Evolutionary conservation across 2,329 filamentous ascomycete species (phyloP).

Genomic region (Penicillium sclerotigenum): DNA sequence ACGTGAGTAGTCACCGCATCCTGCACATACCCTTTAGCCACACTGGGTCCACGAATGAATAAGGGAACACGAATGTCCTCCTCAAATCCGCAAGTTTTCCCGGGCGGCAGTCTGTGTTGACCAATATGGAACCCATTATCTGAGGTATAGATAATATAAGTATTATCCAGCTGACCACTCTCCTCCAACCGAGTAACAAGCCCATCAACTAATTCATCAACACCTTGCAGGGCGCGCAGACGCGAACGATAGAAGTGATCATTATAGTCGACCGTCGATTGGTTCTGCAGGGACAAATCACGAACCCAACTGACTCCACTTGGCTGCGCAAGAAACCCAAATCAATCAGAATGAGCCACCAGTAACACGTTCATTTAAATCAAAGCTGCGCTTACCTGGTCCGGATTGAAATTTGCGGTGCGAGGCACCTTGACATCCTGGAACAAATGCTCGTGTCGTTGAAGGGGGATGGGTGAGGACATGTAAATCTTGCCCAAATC

Average conservation of each 20-base stretch:
- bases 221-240: constrained; percentile 51
- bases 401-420: constrained; percentile 64
- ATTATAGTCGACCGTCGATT: constrained; percentile 49
- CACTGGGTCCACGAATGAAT: constrained; percentile 57
- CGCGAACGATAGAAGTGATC: constrained; percentile 53
- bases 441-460: constrained; percentile 63
- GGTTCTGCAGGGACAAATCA: constrained; percentile 45
- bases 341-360: not conserved
- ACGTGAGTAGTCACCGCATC: constrained; percentile 59
- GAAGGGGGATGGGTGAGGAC: constrained; percentile 55
- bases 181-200: constrained; percentile 44
- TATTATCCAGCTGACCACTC: constrained; percentile 48
- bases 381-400: constrained; percentile 41
- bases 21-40: constrained; percentile 43
- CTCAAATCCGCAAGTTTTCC: constrained; percentile 58
- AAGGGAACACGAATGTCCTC: constrained; percentile 61
- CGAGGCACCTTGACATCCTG: constrained; percentile 58
- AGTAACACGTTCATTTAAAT: not conserved
- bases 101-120: constrained; percentile 57
- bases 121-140: constrained; percentile 62
- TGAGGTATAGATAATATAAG: constrained; percentile 61
- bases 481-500: constrained; percentile 33
- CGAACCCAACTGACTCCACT: constrained; percentile 49
- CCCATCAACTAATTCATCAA: constrained; percentile 54
- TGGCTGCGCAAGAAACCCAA: constrained; percentile 20